Evolutionary conservation across 345 rosid genomes (phyloP).

Genomic region (Lenwebbia sp.): DNA sequence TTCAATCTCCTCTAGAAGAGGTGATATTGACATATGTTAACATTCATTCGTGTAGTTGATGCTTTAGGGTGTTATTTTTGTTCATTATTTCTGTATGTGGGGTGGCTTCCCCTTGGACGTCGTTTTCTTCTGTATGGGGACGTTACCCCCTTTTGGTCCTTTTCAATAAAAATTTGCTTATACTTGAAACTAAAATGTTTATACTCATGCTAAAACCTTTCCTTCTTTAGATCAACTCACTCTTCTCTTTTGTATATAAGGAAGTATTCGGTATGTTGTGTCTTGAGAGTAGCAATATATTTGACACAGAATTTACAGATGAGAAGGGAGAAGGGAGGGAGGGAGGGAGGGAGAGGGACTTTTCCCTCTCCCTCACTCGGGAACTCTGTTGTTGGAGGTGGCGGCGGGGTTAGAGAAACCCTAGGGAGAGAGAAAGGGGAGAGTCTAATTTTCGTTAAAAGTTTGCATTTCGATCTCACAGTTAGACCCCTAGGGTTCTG

Average conservation of each 20-base stretch:
- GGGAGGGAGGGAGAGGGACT: too few species aligned
- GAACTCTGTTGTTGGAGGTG: too few species aligned
- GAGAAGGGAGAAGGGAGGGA: too few species aligned
- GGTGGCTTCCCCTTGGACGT: background rate
- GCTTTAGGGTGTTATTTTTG: background rate
- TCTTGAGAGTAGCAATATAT: background rate
- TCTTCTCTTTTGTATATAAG: background rate
- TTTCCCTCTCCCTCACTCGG: too few species aligned
- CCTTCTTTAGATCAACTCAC: background rate
- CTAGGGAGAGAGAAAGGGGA: too few species aligned
- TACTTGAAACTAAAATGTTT: background rate
- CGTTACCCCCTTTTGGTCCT: background rate
- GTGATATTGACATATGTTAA: slow-evolving; percentile 11
- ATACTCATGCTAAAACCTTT: background rate
- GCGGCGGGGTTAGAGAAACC: too few species aligned
- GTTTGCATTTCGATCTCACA: too few species aligned
- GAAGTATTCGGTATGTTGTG: background rate
- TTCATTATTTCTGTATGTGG: background rate
- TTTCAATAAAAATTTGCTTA: background rate
- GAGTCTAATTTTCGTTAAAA: too few species aligned
- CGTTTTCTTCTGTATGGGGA: background rate
- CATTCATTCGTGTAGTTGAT: background rate
- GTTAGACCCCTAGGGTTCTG: too few species aligned
- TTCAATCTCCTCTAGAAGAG: slow-evolving; percentile 84
- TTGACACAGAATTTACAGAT: background rate